Evolutionary conservation across 2,329 filamentous ascomycete genomes (phyloP).

Genomic region (Dothiorella sarmentorum): DNA sequence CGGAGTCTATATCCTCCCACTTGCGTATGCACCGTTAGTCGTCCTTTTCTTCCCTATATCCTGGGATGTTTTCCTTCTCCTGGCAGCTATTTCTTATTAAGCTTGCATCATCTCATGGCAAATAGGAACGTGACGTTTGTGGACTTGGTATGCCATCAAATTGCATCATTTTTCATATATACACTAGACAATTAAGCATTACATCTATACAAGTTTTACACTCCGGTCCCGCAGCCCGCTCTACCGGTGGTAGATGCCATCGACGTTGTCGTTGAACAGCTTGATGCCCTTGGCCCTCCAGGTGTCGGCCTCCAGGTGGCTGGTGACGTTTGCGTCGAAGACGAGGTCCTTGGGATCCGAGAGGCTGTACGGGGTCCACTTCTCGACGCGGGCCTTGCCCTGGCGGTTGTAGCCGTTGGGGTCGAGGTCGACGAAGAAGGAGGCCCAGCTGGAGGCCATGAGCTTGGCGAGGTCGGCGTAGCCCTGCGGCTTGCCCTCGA

Average conservation of each 20-base stretch:
- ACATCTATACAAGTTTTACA: too few species aligned
- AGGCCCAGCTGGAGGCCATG: conserved; percentile 46
- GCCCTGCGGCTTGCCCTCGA: conserved; percentile 33
- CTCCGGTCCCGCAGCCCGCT: not conserved
- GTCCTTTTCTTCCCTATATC: too few species aligned
- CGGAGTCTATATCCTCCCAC: too few species aligned
- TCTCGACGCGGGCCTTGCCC: conserved; percentile 26
- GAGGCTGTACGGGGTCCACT: conserved; percentile 42
- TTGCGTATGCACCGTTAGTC: too few species aligned
- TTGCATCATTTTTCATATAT: not conserved
- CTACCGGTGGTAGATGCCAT: conserved; percentile 11
- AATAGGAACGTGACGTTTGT: too few species aligned
- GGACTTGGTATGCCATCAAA: not conserved
- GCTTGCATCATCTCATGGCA: too few species aligned
- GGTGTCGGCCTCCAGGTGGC: conserved; percentile 43
- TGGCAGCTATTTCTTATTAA: too few species aligned
- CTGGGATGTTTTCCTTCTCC: too few species aligned
- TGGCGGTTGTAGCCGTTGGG: conserved; percentile 32
- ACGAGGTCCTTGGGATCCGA: conserved; percentile 41
- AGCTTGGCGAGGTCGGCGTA: conserved; percentile 40
- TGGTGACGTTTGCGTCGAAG: conserved; percentile 45
- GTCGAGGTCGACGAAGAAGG: conserved; percentile 43
- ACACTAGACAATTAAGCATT: not conserved
- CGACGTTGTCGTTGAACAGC: conserved; percentile 35
- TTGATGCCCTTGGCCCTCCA: conserved; percentile 45